These are phyloP conservation scores for Filobasidium uniguttulatum DNA, from an alignment of 1,284 basidiomycete genomes.

Conservation along the genomic window DNA sequence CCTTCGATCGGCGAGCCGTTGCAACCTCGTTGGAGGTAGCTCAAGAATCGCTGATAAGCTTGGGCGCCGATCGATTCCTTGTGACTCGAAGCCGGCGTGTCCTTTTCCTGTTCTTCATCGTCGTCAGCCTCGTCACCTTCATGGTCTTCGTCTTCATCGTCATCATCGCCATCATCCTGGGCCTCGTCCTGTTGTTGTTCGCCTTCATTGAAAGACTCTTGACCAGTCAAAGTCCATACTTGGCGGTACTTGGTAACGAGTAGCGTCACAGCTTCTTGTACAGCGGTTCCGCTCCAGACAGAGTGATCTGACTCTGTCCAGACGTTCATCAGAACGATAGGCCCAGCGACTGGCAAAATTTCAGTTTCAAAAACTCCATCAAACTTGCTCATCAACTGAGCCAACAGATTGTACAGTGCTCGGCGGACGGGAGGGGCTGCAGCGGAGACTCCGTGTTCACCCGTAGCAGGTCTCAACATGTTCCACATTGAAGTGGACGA, in stretches of 20 bases:
- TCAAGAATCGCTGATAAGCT: constrained; percentile 44
- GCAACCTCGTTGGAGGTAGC: constrained; percentile 60
- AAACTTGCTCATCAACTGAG: constrained; percentile 20
- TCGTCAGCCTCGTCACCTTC: constrained; percentile 2
- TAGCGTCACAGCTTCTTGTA: constrained; percentile 56
- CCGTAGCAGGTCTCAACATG: constrained; percentile 5
- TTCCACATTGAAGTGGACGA: constrained; percentile 4
- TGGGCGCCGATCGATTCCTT: constrained; percentile 12
- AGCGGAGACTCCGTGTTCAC: constrained; percentile 14
- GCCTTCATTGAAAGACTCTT: constrained; percentile 23
- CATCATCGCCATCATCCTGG: constrained; percentile 13
- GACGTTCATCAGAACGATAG: constrained; percentile 53
- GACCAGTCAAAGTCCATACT: constrained; percentile 46
- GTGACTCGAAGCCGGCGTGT: constrained; percentile 12
- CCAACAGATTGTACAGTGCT: constrained; percentile 27
- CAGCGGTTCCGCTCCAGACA: constrained; percentile 45
- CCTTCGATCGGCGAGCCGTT: constrained; percentile 57
- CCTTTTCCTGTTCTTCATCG: constrained; percentile 9
- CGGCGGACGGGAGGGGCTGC: constrained; percentile 28
- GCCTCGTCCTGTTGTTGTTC: constrained; percentile 1
- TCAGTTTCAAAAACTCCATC: constrained; percentile 19
- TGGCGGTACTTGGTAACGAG: constrained; percentile 54
- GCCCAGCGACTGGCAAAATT: constrained; percentile 40
- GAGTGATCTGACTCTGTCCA: constrained; percentile 59
- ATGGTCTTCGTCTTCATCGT: constrained; percentile 17